Evolutionary conservation across 768 basidiomycete species (phyloP).

Genomic region (Psilocybe cubensis): DNA sequence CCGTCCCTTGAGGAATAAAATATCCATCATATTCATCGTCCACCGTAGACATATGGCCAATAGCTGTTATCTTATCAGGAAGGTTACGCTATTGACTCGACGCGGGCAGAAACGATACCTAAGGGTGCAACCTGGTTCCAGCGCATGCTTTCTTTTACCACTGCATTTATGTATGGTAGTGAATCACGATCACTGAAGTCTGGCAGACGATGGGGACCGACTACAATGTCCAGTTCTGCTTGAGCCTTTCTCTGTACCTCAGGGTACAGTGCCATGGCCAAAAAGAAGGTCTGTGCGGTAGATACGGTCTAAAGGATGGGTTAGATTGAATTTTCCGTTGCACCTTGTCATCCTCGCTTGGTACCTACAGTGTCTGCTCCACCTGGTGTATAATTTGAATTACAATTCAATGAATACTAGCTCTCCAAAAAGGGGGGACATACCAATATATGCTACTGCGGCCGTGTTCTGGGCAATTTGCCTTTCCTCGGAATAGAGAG

Average conservation of each 20-base stretch:
- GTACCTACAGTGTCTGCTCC: slow-evolving; percentile 26
- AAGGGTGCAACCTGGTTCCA: no score
- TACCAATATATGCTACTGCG: slow-evolving; percentile 6
- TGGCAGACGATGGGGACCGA: slow-evolving; percentile 35
- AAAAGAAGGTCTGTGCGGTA: slow-evolving; percentile 31
- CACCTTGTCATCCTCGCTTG: not conserved
- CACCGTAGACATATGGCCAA: slow-evolving; percentile 10
- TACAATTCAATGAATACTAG: not conserved
- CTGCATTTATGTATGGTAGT: slow-evolving; percentile 37
- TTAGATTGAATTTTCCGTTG: not conserved
- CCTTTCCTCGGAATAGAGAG: no score
- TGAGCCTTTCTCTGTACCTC: slow-evolving; percentile 36
- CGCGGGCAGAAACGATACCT: no score
- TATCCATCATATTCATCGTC: slow-evolving; percentile 34
- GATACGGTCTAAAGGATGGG: slow-evolving; percentile 25
- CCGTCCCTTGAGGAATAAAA: slow-evolving; percentile 31
- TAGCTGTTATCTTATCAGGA: no score
- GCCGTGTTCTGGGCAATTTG: no score
- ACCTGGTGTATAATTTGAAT: slow-evolving; percentile 13
- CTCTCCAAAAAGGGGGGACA: not conserved
- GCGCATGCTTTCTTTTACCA: slow-evolving; percentile 33
- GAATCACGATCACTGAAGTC: slow-evolving; percentile 29
- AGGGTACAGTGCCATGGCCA: slow-evolving; percentile 34
- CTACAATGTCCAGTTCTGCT: slow-evolving; percentile 36
- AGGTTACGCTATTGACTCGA: no score